phyloP scores from a whole-genome alignment of 805 yeast genomes.

The Candida insectorum region DNA sequence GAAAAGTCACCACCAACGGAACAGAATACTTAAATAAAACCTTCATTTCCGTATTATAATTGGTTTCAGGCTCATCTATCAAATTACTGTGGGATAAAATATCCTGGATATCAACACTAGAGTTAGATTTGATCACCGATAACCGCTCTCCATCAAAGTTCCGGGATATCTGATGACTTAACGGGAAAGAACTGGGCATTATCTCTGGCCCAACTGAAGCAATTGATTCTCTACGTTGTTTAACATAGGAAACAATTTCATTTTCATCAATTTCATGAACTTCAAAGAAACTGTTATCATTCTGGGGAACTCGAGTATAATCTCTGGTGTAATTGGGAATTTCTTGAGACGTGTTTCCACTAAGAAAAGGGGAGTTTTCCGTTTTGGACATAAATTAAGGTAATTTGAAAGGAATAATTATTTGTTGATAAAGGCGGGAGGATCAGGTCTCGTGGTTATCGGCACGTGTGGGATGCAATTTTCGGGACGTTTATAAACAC shows the following conservation, averaged over 20 bases:
- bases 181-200: constrained; percentile 9
- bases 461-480: too few relatives aligned
- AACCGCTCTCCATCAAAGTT: constrained; percentile 4
- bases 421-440: too few relatives aligned
- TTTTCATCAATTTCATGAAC: constrained; percentile 24
- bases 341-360: neutral
- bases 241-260: constrained; percentile 37
- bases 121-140: constrained; percentile 18
- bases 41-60: constrained; percentile 33
- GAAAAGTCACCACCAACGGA: constrained; percentile 64
- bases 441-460: too few relatives aligned
- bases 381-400: constrained; percentile 4
- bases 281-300: constrained; percentile 1
- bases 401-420: too few relatives aligned
- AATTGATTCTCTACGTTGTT: constrained; percentile 37
- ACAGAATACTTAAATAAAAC: constrained; percentile 40
- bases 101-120: constrained; percentile 9
- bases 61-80: constrained; percentile 43
- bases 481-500: too few relatives aligned
- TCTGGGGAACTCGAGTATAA: constrained; percentile 6
- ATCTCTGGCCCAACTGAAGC: constrained; percentile 26
- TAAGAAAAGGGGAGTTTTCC: constrained; percentile 16
- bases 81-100: constrained; percentile 10
- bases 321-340: constrained; percentile 7
- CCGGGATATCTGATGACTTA: constrained; percentile 3